Conservation (phyloP, 441 rosid species). For the Eruca vesicaria region DNA sequence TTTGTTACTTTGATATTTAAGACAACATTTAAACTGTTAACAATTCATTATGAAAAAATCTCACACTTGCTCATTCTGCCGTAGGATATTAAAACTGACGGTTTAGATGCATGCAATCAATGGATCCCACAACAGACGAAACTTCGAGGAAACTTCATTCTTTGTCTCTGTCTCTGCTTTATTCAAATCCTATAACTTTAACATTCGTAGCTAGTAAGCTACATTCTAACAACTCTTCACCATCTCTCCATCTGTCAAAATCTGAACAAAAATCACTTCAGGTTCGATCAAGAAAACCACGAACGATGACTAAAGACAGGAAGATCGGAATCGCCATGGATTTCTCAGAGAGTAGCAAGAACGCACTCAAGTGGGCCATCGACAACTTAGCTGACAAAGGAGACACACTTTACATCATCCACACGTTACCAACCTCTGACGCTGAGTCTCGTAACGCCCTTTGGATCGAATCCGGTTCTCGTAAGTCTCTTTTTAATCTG, state of each 20-base stretch:
- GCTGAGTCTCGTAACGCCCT: slow-evolving; percentile 51
- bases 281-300: neutral
- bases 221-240: slow-evolving; percentile 8
- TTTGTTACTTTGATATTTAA: neutral
- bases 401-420: slow-evolving; percentile 69
- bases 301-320: slow-evolving; percentile 61
- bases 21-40: neutral
- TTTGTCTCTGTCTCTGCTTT: neutral
- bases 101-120: slow-evolving; percentile 12
- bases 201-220: neutral
- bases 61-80: neutral
- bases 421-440: slow-evolving; percentile 44
- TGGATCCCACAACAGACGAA: slow-evolving; percentile 21
- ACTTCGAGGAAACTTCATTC: slow-evolving; percentile 30
- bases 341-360: slow-evolving; percentile 87
- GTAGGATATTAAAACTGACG: slow-evolving; percentile 4
- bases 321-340: slow-evolving; percentile 85
- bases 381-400: slow-evolving; percentile 71
- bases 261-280: neutral
- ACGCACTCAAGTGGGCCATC: slow-evolving; percentile 80
- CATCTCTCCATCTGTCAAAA: neutral
- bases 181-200: neutral
- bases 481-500: slow-evolving; percentile 40
- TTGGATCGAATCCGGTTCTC: slow-evolving; percentile 72
- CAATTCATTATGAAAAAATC: neutral